Percentiles rank a stretch among this genome's conserved stretches.
Conservation (phyloP, 768 basidiomycete genomes). For the Coprinopsis cinerea region DNA sequence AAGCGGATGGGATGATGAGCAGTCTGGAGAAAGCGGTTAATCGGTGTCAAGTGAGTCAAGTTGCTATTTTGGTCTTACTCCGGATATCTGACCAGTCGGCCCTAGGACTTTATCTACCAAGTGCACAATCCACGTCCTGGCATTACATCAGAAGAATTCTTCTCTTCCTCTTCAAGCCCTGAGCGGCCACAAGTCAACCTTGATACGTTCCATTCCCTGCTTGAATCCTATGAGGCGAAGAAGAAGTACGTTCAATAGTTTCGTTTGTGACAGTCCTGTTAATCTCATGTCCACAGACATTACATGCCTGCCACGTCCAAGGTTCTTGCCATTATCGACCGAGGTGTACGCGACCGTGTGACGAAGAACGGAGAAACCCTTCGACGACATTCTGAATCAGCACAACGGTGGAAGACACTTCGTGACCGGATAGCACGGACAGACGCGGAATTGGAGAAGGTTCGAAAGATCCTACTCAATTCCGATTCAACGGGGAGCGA, state of each 20-base stretch:
- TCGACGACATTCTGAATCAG: constrained; percentile 83
- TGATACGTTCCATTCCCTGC: constrained; percentile 59
- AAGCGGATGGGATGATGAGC: constrained; percentile 97
- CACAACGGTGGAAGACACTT: constrained; percentile 77
- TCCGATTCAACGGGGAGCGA: constrained; percentile 56
- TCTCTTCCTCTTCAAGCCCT: constrained; percentile 27
- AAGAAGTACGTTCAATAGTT: constrained; percentile 55
- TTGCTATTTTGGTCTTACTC: not conserved
- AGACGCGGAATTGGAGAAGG: constrained; percentile 75
- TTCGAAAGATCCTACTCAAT: constrained; percentile 51
- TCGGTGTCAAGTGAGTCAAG: constrained; percentile 70
- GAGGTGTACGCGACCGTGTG: constrained; percentile 86
- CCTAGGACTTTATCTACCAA: constrained; percentile 82
- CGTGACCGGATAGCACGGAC: constrained; percentile 75
- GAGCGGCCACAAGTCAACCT: constrained; percentile 46
- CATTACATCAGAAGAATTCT: constrained; percentile 34
- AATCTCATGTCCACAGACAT: constrained; percentile 46
- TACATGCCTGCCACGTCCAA: constrained; percentile 93
- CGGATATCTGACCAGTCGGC: no score
- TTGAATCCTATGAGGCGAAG: constrained; percentile 81
- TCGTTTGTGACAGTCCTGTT: constrained; percentile 9
- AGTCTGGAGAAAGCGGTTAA: constrained; percentile 90
- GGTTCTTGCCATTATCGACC: constrained; percentile 89
- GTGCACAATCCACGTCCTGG: constrained; percentile 51
- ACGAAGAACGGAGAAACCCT: constrained; percentile 97